Evolutionary conservation across 202 grass and related monocot species (phyloP).

Genomic region (Digitaria exilis): DNA sequence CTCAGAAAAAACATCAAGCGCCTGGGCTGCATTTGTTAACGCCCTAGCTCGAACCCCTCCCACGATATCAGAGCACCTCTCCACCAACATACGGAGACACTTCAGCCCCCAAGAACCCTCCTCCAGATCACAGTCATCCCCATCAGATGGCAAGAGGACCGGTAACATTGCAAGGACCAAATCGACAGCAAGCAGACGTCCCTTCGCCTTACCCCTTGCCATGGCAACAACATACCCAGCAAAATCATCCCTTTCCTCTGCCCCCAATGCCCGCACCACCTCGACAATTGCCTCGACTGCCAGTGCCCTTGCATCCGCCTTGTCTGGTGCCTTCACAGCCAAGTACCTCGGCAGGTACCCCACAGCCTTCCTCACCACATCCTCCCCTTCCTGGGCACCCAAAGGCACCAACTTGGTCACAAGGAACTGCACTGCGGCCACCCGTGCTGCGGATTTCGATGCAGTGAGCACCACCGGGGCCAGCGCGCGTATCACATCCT

Average conservation of each 20-base stretch:
- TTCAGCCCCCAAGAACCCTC: conserved; percentile 56
- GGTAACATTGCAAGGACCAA: conserved; percentile 61
- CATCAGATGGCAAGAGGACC: conserved; percentile 40
- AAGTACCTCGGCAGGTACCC: conserved; percentile 68
- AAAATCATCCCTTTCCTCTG: conserved; percentile 46
- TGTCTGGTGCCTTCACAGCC: conserved; percentile 70
- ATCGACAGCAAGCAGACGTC: conserved; percentile 78
- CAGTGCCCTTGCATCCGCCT: conserved; percentile 62
- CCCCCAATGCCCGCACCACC: conserved; percentile 50
- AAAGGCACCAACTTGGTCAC: conserved; percentile 72
- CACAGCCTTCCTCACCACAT: conserved; percentile 63
- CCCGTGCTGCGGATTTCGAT: conserved; percentile 45
- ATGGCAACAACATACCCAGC: conserved; percentile 59
- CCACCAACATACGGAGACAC: conserved; percentile 65
- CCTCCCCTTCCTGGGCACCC: conserved; percentile 53
- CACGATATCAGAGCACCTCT: conserved; percentile 67
- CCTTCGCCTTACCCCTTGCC: conserved; percentile 64
- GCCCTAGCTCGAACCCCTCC: conserved; percentile 72
- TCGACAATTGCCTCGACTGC: conserved; percentile 82
- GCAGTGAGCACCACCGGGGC: conserved; percentile 45
- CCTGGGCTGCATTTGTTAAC: conserved; percentile 69
- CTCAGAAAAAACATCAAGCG: conserved; percentile 60
- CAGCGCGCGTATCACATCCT: conserved; percentile 68
- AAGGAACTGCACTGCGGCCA: conserved; percentile 61
- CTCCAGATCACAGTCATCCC: conserved; percentile 23